phyloP scores from a whole-genome alignment of 1,139 yeast species.

The Zygosaccharomyces sapae region DNA sequence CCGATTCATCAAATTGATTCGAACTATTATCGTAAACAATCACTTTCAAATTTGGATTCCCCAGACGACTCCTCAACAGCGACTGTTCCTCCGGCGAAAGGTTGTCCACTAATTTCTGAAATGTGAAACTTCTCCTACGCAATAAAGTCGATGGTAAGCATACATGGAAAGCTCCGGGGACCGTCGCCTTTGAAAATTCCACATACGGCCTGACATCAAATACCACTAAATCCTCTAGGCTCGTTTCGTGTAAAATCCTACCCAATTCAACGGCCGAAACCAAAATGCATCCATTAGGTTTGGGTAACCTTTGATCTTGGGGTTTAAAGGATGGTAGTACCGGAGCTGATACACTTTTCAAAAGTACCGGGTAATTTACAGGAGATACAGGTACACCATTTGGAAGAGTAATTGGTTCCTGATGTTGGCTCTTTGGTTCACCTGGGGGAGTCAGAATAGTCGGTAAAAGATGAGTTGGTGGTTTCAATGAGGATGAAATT shows the following conservation, averaged over 20 bases:
- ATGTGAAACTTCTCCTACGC: conserved; percentile 60
- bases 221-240: conserved; percentile 35
- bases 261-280: conserved; percentile 25
- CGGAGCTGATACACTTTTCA: conserved; percentile 20
- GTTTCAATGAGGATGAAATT: conserved; percentile 2
- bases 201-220: conserved; percentile 74
- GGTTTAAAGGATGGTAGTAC: conserved; percentile 24
- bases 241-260: conserved; percentile 10
- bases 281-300: conserved; percentile 22
- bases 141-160: conserved; percentile 76
- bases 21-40: conserved; percentile 38
- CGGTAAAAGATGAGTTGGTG: conserved; percentile 1
- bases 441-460: conserved; percentile 3
- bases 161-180: conserved; percentile 58
- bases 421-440: background rate
- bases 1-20: conserved; percentile 27
- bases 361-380: conserved; percentile 10
- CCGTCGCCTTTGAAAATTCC: conserved; percentile 51
- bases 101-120: conserved; percentile 43
- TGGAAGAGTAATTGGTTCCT: background rate
- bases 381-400: background rate
- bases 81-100: conserved; percentile 38
- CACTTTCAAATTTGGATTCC: conserved; percentile 23
- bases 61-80: conserved; percentile 24
- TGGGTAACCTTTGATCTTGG: conserved; percentile 24